Conservation (phyloP, 441 rosid genomes). For the Pelargonium australe region DNA sequence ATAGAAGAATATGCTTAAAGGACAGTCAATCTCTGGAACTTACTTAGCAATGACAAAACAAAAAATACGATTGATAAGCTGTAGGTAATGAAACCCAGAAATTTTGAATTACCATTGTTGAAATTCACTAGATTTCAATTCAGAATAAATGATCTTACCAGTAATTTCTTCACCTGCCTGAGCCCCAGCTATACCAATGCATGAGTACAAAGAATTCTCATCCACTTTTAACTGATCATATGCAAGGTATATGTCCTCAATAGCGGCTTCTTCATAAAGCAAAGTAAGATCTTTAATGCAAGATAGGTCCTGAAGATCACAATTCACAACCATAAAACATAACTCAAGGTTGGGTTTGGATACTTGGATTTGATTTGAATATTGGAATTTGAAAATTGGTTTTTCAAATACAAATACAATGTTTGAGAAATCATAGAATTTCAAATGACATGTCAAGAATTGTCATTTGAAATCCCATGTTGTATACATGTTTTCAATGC, state of each 20-base stretch:
- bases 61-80: not conserved
- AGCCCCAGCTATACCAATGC: constrained; percentile 86
- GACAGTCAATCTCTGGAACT: too few relatives aligned
- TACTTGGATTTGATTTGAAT: too few relatives aligned
- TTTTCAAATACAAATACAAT: too few relatives aligned
- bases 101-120: too few relatives aligned
- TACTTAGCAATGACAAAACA: not conserved
- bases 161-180: constrained; percentile 64
- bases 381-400: too few relatives aligned
- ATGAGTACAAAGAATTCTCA: constrained; percentile 80
- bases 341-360: not conserved
- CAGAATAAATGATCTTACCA: constrained; percentile 35
- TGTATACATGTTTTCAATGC: too few relatives aligned
- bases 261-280: constrained; percentile 77
- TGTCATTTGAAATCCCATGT: too few relatives aligned
- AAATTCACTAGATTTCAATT: not conserved
- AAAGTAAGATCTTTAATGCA: constrained; percentile 84
- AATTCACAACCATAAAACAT: constrained; percentile 18
- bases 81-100: not conserved
- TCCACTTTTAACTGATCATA: constrained; percentile 81
- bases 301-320: constrained; percentile 59
- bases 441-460: too few relatives aligned
- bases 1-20: not conserved
- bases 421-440: too few relatives aligned
- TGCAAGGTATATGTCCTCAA: constrained; percentile 87